phyloP scores from a whole-genome alignment of 768 basidiomycete species.

The Imleria badia region DNA sequence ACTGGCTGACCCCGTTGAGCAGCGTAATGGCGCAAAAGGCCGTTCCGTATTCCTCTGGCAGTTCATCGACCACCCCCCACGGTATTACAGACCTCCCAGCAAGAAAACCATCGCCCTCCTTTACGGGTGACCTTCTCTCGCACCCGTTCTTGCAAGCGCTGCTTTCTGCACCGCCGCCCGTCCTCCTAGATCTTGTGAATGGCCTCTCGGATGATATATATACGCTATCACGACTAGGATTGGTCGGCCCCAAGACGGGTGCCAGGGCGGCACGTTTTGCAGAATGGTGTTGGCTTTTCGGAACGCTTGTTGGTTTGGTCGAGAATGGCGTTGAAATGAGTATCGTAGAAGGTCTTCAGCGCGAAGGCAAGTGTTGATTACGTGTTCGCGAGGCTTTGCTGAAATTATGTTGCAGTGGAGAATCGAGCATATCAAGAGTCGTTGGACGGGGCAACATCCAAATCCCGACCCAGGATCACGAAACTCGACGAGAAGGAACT shows the following conservation, averaged over 20 bases:
- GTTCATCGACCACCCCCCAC: constrained; percentile 27
- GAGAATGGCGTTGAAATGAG: constrained; percentile 81
- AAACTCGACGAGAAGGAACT: constrained; percentile 74
- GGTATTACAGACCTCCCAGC: constrained; percentile 13
- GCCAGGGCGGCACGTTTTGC: constrained; percentile 71
- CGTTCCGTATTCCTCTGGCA: constrained; percentile 53
- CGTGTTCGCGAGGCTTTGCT: neutral
- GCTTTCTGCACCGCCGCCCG: constrained; percentile 78
- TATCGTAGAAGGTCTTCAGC: constrained; percentile 61
- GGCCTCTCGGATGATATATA: constrained; percentile 76
- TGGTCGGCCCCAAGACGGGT: constrained; percentile 64
- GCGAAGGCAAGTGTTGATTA: constrained; percentile 48
- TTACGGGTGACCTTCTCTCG: constrained; percentile 28
- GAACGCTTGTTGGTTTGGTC: constrained; percentile 77
- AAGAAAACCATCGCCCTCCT: constrained; percentile 3
- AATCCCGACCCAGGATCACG: constrained; percentile 57
- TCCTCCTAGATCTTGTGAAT: constrained; percentile 75
- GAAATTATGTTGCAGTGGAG: constrained; percentile 50
- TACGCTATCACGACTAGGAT: constrained; percentile 70
- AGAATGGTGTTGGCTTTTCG: constrained; percentile 85
- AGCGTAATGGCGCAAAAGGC: constrained; percentile 69
- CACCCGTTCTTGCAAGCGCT: constrained; percentile 72
- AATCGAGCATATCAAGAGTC: constrained; percentile 72
- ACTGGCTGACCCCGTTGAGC: constrained; percentile 78
- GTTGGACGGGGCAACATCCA: constrained; percentile 65